phyloP scores from a whole-genome alignment of 192 early-diverging fungal species.

The Endogone sp. region DNA sequence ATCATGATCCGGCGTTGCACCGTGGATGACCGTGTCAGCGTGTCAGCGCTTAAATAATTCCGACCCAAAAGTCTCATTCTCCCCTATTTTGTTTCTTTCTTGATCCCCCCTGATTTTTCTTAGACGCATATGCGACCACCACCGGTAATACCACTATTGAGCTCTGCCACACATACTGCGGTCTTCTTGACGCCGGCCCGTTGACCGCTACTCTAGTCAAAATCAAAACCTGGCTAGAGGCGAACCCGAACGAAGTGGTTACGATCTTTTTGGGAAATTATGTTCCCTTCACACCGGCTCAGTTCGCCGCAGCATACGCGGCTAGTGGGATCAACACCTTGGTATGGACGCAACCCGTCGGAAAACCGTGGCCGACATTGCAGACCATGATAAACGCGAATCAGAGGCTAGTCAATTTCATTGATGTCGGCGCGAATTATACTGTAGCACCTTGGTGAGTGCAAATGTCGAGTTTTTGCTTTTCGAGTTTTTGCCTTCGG shows the following conservation, averaged over 20 bases:
- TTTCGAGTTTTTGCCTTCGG: too few species aligned
- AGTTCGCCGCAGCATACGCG: conserved; percentile 48
- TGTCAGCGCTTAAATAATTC: too few species aligned
- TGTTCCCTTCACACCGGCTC: conserved; percentile 37
- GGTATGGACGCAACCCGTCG: conserved; percentile 38
- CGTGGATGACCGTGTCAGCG: too few species aligned
- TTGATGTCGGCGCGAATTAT: conserved; percentile 50
- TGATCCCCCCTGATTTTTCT: too few species aligned
- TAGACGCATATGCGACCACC: background rate
- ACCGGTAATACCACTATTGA: conserved; percentile 26
- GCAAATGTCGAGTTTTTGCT: too few species aligned
- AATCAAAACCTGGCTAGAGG: conserved; percentile 57
- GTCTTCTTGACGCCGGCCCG: conserved; percentile 53
- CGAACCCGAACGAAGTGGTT: conserved; percentile 68
- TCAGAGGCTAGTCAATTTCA: conserved; percentile 63
- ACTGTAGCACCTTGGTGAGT: conserved; percentile 54
- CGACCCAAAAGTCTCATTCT: too few species aligned
- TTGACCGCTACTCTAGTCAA: conserved; percentile 46
- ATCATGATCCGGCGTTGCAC: too few species aligned
- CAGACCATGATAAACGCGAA: conserved; percentile 52
- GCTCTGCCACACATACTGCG: conserved; percentile 66
- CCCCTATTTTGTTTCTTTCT: too few species aligned
- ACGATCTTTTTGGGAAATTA: conserved; percentile 73
- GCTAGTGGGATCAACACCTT: conserved; percentile 33
- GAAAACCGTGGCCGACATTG: conserved; percentile 64